A percentile compares a stretch with the other conserved stretches of the same genome.
phyloP scores from a whole-genome alignment of 768 basidiomycete genomes.

The Pseudohyphozyma bogoriensis region DNA sequence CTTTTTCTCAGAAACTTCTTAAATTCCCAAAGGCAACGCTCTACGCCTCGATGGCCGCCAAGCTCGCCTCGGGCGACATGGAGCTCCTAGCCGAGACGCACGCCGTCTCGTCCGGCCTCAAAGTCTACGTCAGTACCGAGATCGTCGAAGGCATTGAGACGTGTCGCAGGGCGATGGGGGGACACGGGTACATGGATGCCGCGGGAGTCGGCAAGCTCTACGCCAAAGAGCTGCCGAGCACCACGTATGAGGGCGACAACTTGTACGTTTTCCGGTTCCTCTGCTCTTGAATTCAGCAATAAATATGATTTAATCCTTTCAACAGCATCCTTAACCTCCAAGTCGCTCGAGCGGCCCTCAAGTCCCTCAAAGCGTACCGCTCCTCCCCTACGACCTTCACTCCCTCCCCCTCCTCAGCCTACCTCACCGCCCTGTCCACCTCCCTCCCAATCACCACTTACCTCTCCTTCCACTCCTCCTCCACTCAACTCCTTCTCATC shows the following conservation, averaged over 20 bases:
- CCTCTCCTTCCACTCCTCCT: slow-evolving; percentile 39
- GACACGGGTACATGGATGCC: slow-evolving; percentile 64
- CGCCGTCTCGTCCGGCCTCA: slow-evolving; percentile 58
- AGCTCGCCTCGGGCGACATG: slow-evolving; percentile 50
- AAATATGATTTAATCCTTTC: no score
- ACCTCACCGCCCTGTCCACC: slow-evolving; percentile 48
- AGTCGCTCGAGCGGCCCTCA: slow-evolving; percentile 61
- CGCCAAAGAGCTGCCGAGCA: slow-evolving; percentile 42
- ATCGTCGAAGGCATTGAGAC: slow-evolving; percentile 34
- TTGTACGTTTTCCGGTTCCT: slow-evolving; percentile 36
- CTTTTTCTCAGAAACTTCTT: no score
- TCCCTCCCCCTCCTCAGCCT: slow-evolving; percentile 46
- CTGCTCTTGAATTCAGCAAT: neutral
- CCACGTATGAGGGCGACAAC: slow-evolving; percentile 70
- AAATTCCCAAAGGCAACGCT: slow-evolving; percentile 41
- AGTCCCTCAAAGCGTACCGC: slow-evolving; percentile 52
- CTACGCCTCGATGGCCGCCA: slow-evolving; percentile 47
- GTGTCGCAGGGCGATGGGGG: slow-evolving; percentile 48
- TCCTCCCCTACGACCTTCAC: neutral
- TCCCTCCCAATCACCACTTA: neutral
- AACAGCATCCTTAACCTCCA: slow-evolving; percentile 55
- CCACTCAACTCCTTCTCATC: slow-evolving; percentile 39
- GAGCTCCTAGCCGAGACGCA: slow-evolving; percentile 62
- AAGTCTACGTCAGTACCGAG: slow-evolving; percentile 50
- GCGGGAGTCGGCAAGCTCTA: slow-evolving; percentile 49